phyloP scores from a whole-genome alignment of 306 rosid genomes.

The Fagus sylvatica region DNA sequence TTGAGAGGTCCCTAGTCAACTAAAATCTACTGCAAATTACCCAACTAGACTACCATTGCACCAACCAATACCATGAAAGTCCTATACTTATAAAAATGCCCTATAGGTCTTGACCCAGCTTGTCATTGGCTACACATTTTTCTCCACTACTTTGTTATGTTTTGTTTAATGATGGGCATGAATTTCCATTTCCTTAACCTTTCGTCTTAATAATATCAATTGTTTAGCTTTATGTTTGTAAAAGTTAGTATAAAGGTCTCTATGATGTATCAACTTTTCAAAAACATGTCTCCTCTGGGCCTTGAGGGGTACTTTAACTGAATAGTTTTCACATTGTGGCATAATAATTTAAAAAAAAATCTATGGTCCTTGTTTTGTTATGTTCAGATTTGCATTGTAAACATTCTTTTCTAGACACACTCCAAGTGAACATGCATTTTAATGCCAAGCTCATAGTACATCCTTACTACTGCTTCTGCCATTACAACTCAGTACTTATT shows the following conservation, averaged over 20 bases:
- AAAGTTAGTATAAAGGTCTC: not conserved
- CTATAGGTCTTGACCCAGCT: not conserved
- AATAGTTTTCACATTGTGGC: not conserved
- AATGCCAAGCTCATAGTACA: not conserved
- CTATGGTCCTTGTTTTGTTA: not conserved
- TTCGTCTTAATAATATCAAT: not conserved
- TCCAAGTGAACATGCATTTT: not conserved
- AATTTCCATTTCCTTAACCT: slow-evolving; percentile 1
- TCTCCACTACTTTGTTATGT: not conserved
- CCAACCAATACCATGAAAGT: too few relatives aligned
- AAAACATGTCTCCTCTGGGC: not conserved
- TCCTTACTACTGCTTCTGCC: not conserved
- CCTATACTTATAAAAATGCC: too few relatives aligned
- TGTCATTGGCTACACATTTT: not conserved
- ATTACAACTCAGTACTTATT: not conserved
- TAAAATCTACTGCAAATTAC: not conserved
- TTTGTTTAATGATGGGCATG: not conserved
- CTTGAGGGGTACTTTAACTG: not conserved
- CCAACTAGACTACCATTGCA: not conserved
- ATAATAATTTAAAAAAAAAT: not conserved
- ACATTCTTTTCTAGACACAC: not conserved
- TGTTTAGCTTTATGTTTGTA: not conserved
- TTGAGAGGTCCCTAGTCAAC: too few relatives aligned
- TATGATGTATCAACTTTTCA: slow-evolving; percentile 8
- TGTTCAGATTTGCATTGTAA: slow-evolving; percentile 18